Percentiles rank a stretch among this genome's conserved stretches.
Conservation (phyloP, 2,329 filamentous ascomycete species). For the Pyricularia grisea region DNA sequence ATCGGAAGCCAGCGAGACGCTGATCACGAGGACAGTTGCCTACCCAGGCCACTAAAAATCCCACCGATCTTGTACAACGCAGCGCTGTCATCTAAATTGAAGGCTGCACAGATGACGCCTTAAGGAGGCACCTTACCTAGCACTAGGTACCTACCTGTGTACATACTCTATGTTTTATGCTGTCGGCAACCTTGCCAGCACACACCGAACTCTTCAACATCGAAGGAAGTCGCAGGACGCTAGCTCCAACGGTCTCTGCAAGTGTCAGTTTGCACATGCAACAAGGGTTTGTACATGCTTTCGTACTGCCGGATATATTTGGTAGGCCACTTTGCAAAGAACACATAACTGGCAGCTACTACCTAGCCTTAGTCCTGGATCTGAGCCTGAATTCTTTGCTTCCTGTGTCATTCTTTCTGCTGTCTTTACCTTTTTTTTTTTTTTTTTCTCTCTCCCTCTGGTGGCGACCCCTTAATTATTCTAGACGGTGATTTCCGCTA, state of each 20-base stretch:
- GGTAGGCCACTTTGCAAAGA: background rate
- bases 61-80: background rate
- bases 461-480: background rate
- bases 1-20: background rate
- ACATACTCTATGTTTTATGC: too few relatives aligned
- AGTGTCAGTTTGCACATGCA: background rate
- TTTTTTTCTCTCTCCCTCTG: too few relatives aligned
- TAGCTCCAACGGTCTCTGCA: background rate
- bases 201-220: background rate
- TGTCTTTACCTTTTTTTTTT: too few relatives aligned
- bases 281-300: background rate
- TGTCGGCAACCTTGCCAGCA: background rate
- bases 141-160: too few relatives aligned
- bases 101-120: background rate
- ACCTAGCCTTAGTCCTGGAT: background rate
- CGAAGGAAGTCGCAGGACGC: background rate
- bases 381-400: background rate
- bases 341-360: background rate
- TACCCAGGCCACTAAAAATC: background rate
- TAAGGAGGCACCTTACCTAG: background rate
- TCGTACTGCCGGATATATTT: background rate
- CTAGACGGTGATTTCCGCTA: background rate
- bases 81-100: background rate
- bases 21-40: slow-evolving; percentile 6
- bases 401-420: background rate